Percentiles rank a stretch among this genome's conserved stretches.
These are phyloP conservation scores for Pseudonitzschia pungens DNA, from an alignment of 108 stramenopile genomes.

Conservation along the genomic window DNA sequence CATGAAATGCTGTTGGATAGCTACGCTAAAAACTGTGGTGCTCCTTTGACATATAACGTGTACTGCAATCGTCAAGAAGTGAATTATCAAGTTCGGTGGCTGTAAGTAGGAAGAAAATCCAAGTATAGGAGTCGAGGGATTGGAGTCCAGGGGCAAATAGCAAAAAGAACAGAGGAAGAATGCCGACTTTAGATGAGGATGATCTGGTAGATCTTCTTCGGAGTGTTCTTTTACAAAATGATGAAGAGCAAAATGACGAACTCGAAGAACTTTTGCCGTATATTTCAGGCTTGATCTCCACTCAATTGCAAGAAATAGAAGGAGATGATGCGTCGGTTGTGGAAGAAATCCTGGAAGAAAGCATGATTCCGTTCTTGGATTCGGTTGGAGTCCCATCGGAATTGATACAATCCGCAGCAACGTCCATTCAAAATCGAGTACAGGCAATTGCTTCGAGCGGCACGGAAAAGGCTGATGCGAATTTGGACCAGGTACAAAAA, in stretches of 20 bases:
- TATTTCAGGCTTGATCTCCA: slow-evolving; percentile 58
- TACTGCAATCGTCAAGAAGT: too few species aligned
- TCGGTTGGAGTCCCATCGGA: slow-evolving; percentile 52
- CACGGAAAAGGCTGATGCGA: neutral
- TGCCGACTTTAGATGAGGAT: slow-evolving; percentile 16
- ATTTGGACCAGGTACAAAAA: slow-evolving; percentile 39
- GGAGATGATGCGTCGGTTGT: neutral
- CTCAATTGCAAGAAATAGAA: slow-evolving; percentile 34
- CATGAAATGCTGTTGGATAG: too few species aligned
- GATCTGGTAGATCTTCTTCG: slow-evolving; percentile 17
- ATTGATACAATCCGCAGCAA: slow-evolving; percentile 37
- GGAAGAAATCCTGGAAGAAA: slow-evolving; percentile 46
- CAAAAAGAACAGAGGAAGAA: neutral
- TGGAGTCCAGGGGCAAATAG: neutral
- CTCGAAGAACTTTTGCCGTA: slow-evolving; percentile 64
- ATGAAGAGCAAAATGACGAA: slow-evolving; percentile 23
- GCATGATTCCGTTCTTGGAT: slow-evolving; percentile 70
- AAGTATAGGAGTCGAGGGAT: neutral
- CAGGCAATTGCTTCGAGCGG: neutral
- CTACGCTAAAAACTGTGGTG: too few species aligned
- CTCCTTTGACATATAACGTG: too few species aligned
- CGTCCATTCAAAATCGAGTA: slow-evolving; percentile 29
- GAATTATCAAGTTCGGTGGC: too few species aligned
- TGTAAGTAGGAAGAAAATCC: too few species aligned
- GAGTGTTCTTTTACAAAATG: slow-evolving; percentile 20